Evolutionary conservation across 2,329 filamentous ascomycete genomes (phyloP).

Genomic region (Microsporum canis): DNA sequence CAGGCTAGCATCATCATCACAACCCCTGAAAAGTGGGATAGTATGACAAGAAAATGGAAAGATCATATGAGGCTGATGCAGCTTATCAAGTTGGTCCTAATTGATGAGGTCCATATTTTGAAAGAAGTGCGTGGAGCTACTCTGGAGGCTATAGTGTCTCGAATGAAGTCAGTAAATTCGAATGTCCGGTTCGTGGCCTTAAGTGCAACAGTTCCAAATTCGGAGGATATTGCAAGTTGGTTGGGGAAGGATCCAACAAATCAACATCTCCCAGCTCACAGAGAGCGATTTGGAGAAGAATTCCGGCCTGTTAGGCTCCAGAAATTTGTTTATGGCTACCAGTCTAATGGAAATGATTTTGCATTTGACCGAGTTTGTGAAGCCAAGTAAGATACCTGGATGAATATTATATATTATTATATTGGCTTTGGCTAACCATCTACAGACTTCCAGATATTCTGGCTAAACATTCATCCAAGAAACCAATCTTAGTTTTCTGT

Average conservation of each 20-base stretch:
- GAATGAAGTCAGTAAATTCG: constrained; percentile 71
- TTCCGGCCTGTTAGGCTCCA: constrained; percentile 67
- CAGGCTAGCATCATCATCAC: constrained; percentile 73
- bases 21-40: constrained; percentile 87
- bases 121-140: constrained; percentile 70
- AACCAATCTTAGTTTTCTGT: constrained; percentile 77
- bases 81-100: constrained; percentile 66
- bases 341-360: constrained; percentile 56
- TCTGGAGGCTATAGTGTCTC: constrained; percentile 70
- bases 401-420: background rate
- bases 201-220: constrained; percentile 75
- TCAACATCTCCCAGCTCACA: constrained; percentile 51
- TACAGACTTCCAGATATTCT: constrained; percentile 57
- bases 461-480: constrained; percentile 52
- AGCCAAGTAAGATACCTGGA: constrained; percentile 35
- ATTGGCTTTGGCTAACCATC: background rate
- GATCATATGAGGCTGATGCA: constrained; percentile 65
- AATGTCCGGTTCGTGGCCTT: constrained; percentile 69
- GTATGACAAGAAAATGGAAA: constrained; percentile 75
- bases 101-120: constrained; percentile 80
- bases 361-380: constrained; percentile 62
- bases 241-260: constrained; percentile 54
- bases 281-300: constrained; percentile 64
- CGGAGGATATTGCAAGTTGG: constrained; percentile 68
- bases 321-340: constrained; percentile 66